Evolutionary conservation across 345 rosid genomes (phyloP).

Genomic region (Geranium rotundifolium): DNA sequence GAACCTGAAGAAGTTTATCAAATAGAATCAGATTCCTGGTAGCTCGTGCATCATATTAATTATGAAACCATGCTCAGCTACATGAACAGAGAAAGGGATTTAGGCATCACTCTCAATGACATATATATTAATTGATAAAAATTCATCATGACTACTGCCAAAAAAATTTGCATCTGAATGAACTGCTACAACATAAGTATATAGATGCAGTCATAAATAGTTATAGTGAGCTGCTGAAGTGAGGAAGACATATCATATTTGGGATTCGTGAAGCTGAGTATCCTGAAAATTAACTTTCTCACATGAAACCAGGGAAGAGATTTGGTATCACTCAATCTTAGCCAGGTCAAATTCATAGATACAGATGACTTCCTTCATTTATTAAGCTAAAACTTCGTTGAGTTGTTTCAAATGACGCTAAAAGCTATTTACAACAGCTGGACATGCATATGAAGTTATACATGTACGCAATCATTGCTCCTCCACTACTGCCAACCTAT

Average conservation of each 20-base stretch:
- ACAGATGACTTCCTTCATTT: background rate
- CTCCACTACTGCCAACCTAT: conserved; percentile 3
- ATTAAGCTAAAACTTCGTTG: background rate
- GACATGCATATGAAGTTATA: background rate
- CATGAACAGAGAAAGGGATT: background rate
- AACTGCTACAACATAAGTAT: background rate
- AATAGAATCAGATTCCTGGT: background rate
- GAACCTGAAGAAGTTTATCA: conserved; percentile 31
- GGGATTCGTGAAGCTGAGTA: background rate
- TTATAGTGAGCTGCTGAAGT: background rate
- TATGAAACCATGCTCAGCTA: background rate
- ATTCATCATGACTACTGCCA: too few species aligned
- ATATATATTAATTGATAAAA: too few species aligned
- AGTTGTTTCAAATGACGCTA: background rate
- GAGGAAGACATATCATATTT: background rate
- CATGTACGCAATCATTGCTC: background rate
- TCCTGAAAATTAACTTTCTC: too few species aligned
- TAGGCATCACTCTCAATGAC: background rate
- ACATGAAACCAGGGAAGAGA: too few species aligned
- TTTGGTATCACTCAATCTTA: too few species aligned
- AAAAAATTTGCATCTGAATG: background rate
- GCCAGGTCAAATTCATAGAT: too few species aligned
- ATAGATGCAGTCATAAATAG: background rate
- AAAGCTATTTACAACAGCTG: background rate
- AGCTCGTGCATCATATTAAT: background rate